Percentiles rank a stretch among this genome's conserved stretches.
Evolutionary conservation across 768 basidiomycete species (phyloP).

Genomic region (Candolleomyces eurysporus): DNA sequence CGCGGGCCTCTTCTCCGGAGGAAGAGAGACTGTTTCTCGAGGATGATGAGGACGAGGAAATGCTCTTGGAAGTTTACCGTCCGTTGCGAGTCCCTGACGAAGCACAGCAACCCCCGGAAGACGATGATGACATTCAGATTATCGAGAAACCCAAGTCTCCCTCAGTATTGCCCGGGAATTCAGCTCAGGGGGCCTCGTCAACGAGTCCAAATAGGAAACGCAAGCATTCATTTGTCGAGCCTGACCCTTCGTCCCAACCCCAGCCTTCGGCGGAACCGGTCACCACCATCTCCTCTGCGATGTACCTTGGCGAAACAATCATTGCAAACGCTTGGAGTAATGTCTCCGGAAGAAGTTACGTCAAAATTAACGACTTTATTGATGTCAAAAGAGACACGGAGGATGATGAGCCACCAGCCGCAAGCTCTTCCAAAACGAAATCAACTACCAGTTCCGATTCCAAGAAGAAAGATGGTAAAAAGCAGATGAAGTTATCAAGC

Average conservation of each 20-base stretch:
- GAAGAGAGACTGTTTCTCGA: conserved; percentile 32
- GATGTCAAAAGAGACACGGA: conserved; percentile 53
- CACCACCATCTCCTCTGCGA: conserved; percentile 21
- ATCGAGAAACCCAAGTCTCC: conserved; percentile 6
- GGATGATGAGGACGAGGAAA: conserved; percentile 28
- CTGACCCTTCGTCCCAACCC: conserved; percentile 14
- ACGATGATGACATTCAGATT: conserved; percentile 33
- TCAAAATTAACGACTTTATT: conserved; percentile 62
- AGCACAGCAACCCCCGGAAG: conserved; percentile 25
- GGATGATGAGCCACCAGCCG: conserved; percentile 31
- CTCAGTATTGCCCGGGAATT: background rate
- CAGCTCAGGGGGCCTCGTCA: no score
- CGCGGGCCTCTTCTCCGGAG: conserved; percentile 18
- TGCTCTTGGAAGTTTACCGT: background rate
- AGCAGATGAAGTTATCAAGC: conserved; percentile 60
- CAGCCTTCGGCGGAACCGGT: conserved; percentile 7
- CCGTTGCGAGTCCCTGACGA: conserved; percentile 13
- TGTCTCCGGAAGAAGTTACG: conserved; percentile 68
- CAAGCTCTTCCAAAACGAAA: conserved; percentile 13
- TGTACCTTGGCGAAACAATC: conserved; percentile 66
- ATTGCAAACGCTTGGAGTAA: conserved; percentile 80
- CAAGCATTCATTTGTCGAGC: conserved; percentile 34
- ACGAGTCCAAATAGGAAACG: conserved; percentile 29
- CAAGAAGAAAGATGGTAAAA: conserved; percentile 49
- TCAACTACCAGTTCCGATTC: conserved; percentile 3